Percentiles rank a stretch among this genome's conserved stretches.
Evolutionary conservation across 805 yeast genomes (phyloP).

Genomic region (Barnettozyma sp.): DNA sequence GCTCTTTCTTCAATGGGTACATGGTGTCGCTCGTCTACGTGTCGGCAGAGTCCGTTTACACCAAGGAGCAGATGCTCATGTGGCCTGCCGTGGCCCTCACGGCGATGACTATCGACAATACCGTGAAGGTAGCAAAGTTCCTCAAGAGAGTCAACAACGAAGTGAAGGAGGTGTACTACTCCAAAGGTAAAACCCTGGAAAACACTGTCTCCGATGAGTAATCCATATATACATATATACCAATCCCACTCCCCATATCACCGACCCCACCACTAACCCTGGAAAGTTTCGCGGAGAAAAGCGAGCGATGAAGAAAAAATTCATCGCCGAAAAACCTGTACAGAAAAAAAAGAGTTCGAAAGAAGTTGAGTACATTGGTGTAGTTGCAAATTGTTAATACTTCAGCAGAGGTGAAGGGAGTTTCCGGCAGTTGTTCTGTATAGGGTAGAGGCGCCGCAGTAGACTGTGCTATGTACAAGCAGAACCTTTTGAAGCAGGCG

Average conservation of each 20-base stretch:
- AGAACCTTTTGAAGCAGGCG: constrained; percentile 6
- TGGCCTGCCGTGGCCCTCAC: constrained; percentile 20
- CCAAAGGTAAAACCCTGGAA: constrained; percentile 49
- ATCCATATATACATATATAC: too few relatives aligned
- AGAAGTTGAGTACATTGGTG: background rate
- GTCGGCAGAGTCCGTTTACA: constrained; percentile 5
- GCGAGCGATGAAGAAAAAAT: too few relatives aligned
- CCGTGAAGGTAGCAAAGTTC: background rate
- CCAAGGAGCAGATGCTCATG: constrained; percentile 7
- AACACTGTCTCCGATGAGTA: constrained; percentile 11
- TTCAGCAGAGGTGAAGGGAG: too few relatives aligned
- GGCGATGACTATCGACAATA: constrained; percentile 3
- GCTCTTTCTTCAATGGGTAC: constrained; percentile 15
- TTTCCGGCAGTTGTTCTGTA: too few relatives aligned
- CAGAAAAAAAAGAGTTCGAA: constrained; percentile 2
- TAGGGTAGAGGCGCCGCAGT: background rate
- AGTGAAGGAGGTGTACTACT: constrained; percentile 53
- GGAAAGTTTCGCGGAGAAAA: too few relatives aligned
- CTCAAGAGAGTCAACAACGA: constrained; percentile 30
- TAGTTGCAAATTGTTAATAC: too few relatives aligned
- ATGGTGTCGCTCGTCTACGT: constrained; percentile 12
- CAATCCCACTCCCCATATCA: too few relatives aligned
- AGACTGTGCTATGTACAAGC: constrained; percentile 7
- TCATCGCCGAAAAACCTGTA: too few relatives aligned
- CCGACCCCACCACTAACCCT: too few relatives aligned